Percentiles rank a stretch among this genome's conserved stretches.
Evolutionary conservation across 2,329 filamentous ascomycete genomes (phyloP).

Genomic region (Stagonosporopsis tanaceti): DNA sequence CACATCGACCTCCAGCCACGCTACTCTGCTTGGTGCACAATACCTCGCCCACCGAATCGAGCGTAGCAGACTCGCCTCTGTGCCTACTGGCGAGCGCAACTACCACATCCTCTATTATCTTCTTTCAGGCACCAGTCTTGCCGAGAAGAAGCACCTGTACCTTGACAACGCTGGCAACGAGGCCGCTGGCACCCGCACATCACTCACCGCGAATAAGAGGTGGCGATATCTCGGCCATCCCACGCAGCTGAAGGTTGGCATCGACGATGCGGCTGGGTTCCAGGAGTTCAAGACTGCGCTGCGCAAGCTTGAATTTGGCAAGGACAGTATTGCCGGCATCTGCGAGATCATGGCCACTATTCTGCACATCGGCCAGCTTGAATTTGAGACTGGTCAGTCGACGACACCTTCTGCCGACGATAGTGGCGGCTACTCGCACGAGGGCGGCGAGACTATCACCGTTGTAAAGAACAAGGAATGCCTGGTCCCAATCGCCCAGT

Average conservation of each 20-base stretch:
- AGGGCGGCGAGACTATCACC: slow-evolving; percentile 86
- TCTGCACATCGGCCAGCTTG: slow-evolving; percentile 95
- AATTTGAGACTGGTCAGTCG: slow-evolving; percentile 83
- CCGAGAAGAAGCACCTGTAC: slow-evolving; percentile 86
- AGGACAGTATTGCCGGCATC: slow-evolving; percentile 93
- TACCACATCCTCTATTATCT: slow-evolving; percentile 98
- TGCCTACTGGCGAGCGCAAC: slow-evolving; percentile 94
- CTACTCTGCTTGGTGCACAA: slow-evolving; percentile 91
- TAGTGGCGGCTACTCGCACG: slow-evolving; percentile 94
- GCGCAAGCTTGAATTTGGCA: slow-evolving; percentile 90
- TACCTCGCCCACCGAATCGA: slow-evolving; percentile 92
- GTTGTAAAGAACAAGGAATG: slow-evolving; percentile 94
- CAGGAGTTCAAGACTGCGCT: slow-evolving; percentile 97
- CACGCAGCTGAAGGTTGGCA: slow-evolving; percentile 94
- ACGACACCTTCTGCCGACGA: slow-evolving; percentile 85
- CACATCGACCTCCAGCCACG: slow-evolving; percentile 81
- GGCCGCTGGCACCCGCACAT: slow-evolving; percentile 61
- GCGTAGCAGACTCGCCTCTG: slow-evolving; percentile 86
- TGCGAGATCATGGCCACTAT: slow-evolving; percentile 94
- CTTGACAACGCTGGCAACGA: slow-evolving; percentile 63
- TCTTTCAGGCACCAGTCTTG: slow-evolving; percentile 85
- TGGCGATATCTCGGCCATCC: slow-evolving; percentile 98
- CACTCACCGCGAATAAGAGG: slow-evolving; percentile 72
- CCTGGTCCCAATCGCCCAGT: slow-evolving; percentile 86
- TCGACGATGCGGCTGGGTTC: slow-evolving; percentile 95